Conservation (phyloP, 2,329 filamentous ascomycete genomes). For the Claviceps sp. region DNA sequence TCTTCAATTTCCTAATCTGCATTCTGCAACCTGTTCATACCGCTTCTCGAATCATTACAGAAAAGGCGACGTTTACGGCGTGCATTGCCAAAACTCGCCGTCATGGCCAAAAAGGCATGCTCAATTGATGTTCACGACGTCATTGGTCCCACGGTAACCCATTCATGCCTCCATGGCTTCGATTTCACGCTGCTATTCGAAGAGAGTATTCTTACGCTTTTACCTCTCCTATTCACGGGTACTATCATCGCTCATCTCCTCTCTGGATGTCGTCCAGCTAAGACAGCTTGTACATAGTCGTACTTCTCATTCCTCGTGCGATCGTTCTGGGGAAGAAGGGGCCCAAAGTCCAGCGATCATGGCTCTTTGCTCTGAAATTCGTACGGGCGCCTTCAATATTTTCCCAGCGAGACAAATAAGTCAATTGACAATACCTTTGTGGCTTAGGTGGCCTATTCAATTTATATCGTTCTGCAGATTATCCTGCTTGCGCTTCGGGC, state of each 20-base stretch:
- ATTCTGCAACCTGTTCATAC: not conserved
- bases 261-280: not conserved
- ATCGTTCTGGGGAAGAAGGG: conserved; percentile 3
- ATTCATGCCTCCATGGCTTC: conserved; percentile 13
- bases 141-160: conserved; percentile 10
- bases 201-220: conserved; percentile 13
- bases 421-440: not conserved
- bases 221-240: conserved; percentile 10
- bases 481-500: conserved; percentile 11
- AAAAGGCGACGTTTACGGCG: not conserved
- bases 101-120: conserved; percentile 1
- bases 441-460: not conserved
- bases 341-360: conserved; percentile 7
- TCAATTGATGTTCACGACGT: conserved; percentile 6
- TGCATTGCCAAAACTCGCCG: not conserved
- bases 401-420: not conserved
- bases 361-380: conserved; percentile 7
- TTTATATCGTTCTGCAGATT: conserved; percentile 8
- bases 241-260: not conserved
- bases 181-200: conserved; percentile 18
- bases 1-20: not conserved
- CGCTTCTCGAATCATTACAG: not conserved
- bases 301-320: conserved; percentile 4
- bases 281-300: conserved; percentile 1
- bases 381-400: conserved; percentile 1